Conservation (phyloP, 176 grass and related monocot genomes). For the Oryza meridionalis region DNA sequence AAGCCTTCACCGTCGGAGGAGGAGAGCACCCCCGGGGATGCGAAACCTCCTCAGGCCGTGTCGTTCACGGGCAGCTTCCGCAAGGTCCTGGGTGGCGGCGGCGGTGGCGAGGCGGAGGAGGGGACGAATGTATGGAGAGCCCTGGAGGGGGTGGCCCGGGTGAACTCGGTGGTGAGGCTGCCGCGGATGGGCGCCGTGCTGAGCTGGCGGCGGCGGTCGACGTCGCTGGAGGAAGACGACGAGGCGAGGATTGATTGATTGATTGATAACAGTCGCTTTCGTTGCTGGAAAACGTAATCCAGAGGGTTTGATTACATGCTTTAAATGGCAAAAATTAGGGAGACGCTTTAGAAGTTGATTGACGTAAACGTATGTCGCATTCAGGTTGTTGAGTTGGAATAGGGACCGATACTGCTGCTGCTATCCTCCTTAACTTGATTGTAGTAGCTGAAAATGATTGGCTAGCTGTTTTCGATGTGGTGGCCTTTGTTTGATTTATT, state of each 20-base stretch:
- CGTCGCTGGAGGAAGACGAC: constrained; percentile 48
- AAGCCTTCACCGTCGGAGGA: constrained; percentile 28
- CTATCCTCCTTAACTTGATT: background rate
- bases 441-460: background rate
- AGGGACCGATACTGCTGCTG: background rate
- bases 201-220: constrained; percentile 57
- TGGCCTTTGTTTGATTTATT: background rate
- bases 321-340: background rate
- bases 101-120: constrained; percentile 7
- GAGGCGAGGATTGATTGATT: constrained; percentile 38
- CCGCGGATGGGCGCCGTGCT: constrained; percentile 50
- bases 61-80: constrained; percentile 57
- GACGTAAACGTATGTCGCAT: background rate
- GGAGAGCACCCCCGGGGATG: background rate
- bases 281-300: background rate
- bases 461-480: background rate
- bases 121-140: constrained; percentile 54
- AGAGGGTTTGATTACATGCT: background rate
- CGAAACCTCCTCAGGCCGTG: constrained; percentile 6
- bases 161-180: constrained; percentile 68
- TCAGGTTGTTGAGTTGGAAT: background rate
- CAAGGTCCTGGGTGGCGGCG: constrained; percentile 19
- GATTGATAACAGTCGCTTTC: background rate
- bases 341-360: background rate
- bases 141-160: constrained; percentile 61